These are phyloP conservation scores for Ophiostoma quercus DNA, from an alignment of 2,329 filamentous ascomycete genomes.

Conservation along the genomic window DNA sequence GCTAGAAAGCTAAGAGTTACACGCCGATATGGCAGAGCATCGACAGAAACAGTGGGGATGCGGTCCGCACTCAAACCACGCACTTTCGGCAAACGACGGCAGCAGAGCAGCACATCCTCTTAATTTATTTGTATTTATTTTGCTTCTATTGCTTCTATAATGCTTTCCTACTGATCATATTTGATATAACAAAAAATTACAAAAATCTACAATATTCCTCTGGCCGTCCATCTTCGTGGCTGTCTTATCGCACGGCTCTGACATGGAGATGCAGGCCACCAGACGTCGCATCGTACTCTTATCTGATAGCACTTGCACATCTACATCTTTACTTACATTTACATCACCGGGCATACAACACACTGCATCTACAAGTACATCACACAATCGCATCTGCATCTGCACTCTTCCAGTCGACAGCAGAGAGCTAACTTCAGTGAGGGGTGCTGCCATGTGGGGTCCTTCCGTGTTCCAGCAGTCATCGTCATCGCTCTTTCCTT, in stretches of 20 bases:
- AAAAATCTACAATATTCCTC: not conserved
- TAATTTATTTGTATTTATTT: not conserved
- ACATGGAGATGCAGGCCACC: not conserved
- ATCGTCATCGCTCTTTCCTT: conserved; percentile 3
- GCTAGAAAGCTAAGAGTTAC: no score
- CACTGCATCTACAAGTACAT: not conserved
- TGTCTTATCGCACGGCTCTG: not conserved
- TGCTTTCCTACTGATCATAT: not conserved
- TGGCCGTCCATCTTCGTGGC: no score
- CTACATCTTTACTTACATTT: no score
- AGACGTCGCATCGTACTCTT: not conserved
- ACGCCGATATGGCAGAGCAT: not conserved
- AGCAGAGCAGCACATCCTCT: not conserved
- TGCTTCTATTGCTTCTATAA: no score
- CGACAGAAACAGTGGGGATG: conserved; percentile 9
- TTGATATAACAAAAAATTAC: not conserved
- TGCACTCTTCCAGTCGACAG: no score
- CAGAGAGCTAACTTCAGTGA: not conserved
- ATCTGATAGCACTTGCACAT: not conserved
- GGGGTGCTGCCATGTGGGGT: not conserved
- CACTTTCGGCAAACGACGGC: not conserved
- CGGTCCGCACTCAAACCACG: not conserved
- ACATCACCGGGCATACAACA: no score
- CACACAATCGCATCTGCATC: not conserved
- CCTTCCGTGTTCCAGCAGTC: not conserved